These are phyloP conservation scores for Leucosporidium yakuticum DNA, from an alignment of 768 basidiomycete species.

Conservation along the genomic window DNA sequence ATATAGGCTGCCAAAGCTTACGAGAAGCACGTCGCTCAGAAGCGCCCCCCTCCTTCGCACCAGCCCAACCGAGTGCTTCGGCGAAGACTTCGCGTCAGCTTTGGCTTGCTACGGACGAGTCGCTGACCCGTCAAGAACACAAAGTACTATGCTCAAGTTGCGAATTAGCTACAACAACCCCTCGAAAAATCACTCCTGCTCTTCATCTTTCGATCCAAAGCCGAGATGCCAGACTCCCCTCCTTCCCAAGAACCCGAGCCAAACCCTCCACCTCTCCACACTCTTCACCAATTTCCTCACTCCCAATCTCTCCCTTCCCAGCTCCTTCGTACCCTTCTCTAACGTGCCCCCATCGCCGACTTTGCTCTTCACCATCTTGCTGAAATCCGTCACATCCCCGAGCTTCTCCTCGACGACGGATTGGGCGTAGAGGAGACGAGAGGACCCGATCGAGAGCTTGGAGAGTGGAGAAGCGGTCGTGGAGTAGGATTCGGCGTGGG, in stretches of 20 bases:
- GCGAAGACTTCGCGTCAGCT: no score
- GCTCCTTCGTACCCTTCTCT: not conserved
- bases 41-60: no score
- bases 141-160: no score
- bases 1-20: no score
- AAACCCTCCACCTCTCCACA: not conserved
- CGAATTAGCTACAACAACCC: no score
- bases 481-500: not conserved
- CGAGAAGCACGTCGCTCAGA: no score
- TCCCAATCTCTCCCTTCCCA: not conserved
- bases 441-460: not conserved
- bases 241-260: not conserved
- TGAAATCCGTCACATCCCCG: conserved; percentile 1
- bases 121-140: no score
- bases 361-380: not conserved
- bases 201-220: not conserved
- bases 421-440: conserved; percentile 7
- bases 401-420: conserved; percentile 10
- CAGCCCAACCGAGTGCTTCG: no score
- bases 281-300: not conserved
- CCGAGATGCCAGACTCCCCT: not conserved
- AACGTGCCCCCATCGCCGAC: not conserved
- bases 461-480: not conserved
- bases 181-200: no score
- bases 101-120: no score